Base-by-base conservation (phyloP, 805 yeast species). In the Yarrowia divulgata region DNA sequence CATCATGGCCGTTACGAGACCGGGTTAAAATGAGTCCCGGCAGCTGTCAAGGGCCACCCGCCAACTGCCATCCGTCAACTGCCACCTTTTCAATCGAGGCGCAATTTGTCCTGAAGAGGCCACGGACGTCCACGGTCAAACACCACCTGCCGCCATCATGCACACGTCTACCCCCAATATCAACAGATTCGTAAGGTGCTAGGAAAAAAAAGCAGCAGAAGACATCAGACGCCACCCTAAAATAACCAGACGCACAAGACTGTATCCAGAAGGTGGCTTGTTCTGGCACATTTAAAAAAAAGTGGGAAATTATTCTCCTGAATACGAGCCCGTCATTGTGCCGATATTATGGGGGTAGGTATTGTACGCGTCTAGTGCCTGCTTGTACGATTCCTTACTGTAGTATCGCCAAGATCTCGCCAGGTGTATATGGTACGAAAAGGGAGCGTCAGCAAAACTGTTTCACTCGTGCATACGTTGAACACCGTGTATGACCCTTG, bases 251-350 rank as follows among this genome's bases (percentile, higher is more conserved):
- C 48, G 48, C 29, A 18, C 48, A 1, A 3, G 48, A 1, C 48
- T 43, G 23, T 7, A 43, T 43, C 1, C 48, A 43, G 23, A 14
- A 8, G 23, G 18, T 10, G 4, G 29, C 4, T 23, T 23, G 29
- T 23, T 23, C 29, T 23, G 29, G 29, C 4, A 2, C 3, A 23
- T 2, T 23, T 23, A 4, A 23, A 23, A 23, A 23, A 23, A 43
- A 23, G 18, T 19, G 32, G 52, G 29, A 48, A 29, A 48, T 48
- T 48, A 48, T 29, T 12, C 35, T 48, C 18, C 35, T 23, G 52
- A 9, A 48, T 48, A 48, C 52, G 52, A 48, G 52, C 35, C 52
- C 52, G 52, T 14, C 18, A 48, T 48, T 23, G 52, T 48, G 52
- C 52, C 35, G 52, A 23, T 29, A 29, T 48, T 48, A 48, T 48